phyloP scores from a whole-genome alignment of 306 rosid genomes.

The Clitoria ternatea region DNA sequence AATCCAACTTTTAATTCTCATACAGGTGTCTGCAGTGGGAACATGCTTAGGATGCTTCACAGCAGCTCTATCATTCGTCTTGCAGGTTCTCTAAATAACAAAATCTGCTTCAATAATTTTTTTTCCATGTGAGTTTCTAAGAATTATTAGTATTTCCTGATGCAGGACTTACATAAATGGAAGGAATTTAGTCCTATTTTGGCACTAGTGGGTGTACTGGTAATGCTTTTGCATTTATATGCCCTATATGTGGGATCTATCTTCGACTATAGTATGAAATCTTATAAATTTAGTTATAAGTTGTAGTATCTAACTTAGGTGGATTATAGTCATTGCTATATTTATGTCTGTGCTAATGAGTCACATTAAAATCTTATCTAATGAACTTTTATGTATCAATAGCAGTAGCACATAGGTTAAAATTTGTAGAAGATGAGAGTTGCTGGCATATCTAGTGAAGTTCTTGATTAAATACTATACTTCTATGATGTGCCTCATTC shows the following conservation, averaged over 20 bases:
- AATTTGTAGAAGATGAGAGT: not conserved
- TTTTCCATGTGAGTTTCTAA: not conserved
- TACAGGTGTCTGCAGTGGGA: constrained; percentile 59
- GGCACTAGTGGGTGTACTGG: constrained; percentile 74
- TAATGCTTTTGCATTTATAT: constrained; percentile 30
- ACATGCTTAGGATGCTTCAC: constrained; percentile 70
- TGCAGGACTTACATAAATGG: constrained; percentile 57
- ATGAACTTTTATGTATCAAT: not conserved
- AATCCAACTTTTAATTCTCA: constrained; percentile 5
- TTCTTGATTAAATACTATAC: not conserved
- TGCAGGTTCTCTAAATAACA: constrained; percentile 44
- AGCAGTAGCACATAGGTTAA: not conserved
- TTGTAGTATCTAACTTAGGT: not conserved
- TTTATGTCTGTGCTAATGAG: not conserved
- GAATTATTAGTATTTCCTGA: not conserved
- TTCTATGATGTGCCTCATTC: not conserved
- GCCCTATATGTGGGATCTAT: constrained; percentile 1
- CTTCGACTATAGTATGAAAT: not conserved
- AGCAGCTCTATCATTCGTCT: constrained; percentile 50
- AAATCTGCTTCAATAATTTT: not conserved
- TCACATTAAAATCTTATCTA: not conserved
- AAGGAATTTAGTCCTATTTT: constrained; percentile 51
- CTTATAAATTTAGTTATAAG: not conserved
- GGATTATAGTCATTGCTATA: not conserved
- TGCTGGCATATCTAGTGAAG: not conserved